Evolutionary conservation across 2,329 filamentous ascomycete genomes (phyloP).

Genomic region (Xylariaceae sp.): DNA sequence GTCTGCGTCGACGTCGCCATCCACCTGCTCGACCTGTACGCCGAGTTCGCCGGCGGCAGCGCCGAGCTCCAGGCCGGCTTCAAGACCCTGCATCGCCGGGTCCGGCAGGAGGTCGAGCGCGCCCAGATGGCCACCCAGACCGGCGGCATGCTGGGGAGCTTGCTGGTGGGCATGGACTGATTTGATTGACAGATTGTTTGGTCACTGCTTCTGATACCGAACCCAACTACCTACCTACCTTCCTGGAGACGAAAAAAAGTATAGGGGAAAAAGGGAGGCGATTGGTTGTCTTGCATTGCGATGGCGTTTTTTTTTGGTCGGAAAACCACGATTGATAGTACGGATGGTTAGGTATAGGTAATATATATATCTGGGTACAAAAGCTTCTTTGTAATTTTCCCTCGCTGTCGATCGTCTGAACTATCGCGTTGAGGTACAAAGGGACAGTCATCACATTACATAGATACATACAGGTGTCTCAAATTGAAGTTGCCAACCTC

Average conservation of each 20-base stretch:
- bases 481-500: no score
- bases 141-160: slow-evolving; percentile 80
- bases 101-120: slow-evolving; percentile 77
- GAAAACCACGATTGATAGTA: slow-evolving; percentile 4
- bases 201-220: no score
- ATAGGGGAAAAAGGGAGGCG: neutral
- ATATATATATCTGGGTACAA: neutral
- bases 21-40: slow-evolving; percentile 84
- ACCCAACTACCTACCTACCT: no score
- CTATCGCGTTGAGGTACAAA: no score
- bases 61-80: slow-evolving; percentile 73
- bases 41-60: slow-evolving; percentile 74
- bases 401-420: no score
- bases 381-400: neutral
- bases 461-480: no score
- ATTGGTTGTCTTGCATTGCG: slow-evolving; percentile 42
- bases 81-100: slow-evolving; percentile 67
- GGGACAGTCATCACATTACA: neutral
- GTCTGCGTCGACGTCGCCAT: slow-evolving; percentile 83
- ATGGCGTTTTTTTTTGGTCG: slow-evolving; percentile 42
- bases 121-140: slow-evolving; percentile 82
- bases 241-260: neutral
- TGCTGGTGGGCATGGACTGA: slow-evolving; percentile 53
- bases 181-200: neutral
- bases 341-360: neutral